These are phyloP conservation scores for Cercophora sp. DNA, from an alignment of 495 filamentous ascomycete genomes.

Conservation along the genomic window DNA sequence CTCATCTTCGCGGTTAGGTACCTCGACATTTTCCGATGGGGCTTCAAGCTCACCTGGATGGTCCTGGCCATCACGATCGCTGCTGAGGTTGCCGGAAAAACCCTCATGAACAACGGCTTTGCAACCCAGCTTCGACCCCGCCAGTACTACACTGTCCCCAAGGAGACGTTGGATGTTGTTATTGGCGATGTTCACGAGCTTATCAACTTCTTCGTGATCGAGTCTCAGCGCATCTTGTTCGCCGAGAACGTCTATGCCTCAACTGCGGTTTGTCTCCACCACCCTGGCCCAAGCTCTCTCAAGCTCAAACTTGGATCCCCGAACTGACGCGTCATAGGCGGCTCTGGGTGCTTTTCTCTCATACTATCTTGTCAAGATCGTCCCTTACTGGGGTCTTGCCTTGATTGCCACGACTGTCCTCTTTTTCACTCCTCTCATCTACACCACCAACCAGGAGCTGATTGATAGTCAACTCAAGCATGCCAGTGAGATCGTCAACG, in stretches of 20 bases:
- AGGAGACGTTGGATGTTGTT: conserved; percentile 73
- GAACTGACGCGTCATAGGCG: conserved; percentile 18
- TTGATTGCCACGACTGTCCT: conserved; percentile 68
- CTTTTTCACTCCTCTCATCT: conserved; percentile 86
- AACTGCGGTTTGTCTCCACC: conserved; percentile 60
- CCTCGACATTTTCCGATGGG: conserved; percentile 80
- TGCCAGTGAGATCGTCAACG: conserved; percentile 64
- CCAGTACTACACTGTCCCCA: conserved; percentile 87
- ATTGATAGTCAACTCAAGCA: conserved; percentile 82
- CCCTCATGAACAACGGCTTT: conserved; percentile 71
- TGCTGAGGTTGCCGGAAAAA: conserved; percentile 72
- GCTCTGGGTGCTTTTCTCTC: conserved; percentile 69
- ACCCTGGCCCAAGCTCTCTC: conserved; percentile 3
- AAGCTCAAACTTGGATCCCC: conserved; percentile 10
- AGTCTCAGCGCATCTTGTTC: conserved; percentile 91
- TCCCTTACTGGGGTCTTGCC: conserved; percentile 88
- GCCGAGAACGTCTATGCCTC: conserved; percentile 88
- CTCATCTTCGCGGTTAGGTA: conserved; percentile 90
- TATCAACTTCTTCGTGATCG: conserved; percentile 95
- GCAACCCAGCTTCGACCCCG: conserved; percentile 82
- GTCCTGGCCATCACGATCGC: conserved; percentile 61
- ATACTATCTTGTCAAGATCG: conserved; percentile 89
- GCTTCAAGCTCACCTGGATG: conserved; percentile 79
- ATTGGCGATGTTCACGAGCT: conserved; percentile 87
- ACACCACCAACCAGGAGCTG: conserved; percentile 87